Evolutionary conservation across 768 basidiomycete genomes (phyloP), one percentile per base, ranked within the genome.

Genomic region (Mycena latifolia): DNA sequence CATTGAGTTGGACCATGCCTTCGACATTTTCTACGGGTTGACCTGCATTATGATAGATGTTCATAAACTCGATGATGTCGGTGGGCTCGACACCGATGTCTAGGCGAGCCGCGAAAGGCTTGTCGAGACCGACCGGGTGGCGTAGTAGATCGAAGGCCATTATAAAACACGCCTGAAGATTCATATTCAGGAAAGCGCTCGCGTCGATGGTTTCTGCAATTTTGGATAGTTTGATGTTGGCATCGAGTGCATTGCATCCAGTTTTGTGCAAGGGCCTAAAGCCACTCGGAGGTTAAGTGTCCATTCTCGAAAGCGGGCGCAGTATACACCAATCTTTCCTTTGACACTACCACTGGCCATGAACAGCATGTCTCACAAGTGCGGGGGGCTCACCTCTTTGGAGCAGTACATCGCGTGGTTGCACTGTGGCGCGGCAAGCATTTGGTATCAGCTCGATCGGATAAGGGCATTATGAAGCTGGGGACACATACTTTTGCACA

Each of bases 1-100:
- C 45, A 18, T 58, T 58, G 14, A 47, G 11, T n/a, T 58, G 56
- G 0, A 58, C 28, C 56, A 58, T 58, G 27, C 45, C 56, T 25
- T 29, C 1, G 14, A 31, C 17, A 7, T 29, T 47, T 8, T 31
- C 22, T 3, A 15, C n/a, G 8, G 18, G 18, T 20, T 3, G 28
- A 10, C 45, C 45, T 5, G 1, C 3, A n/a, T n/a, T n/a, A n/a
- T n/a, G n/a, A 39, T 33, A 58, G 20, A 51, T 22, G 22, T 33
- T 18, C 20, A 31, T 2, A 20, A 51, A 51, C 6, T 33, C 7
- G 7, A 22, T 31, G 6, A 51, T 20, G 8, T 51, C 20, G 20
- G 15, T 18, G 17, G 48, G 48, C 28, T 50, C 48, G 1, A 33
- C n/a, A 5, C 29, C 50, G 29, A 51, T 20, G 31, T 51, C 50